Evolutionary conservation across 176 grass and related monocot species (phyloP), one percentile per base, ranked within the genome.

Genomic region (Puya raimondii): DNA sequence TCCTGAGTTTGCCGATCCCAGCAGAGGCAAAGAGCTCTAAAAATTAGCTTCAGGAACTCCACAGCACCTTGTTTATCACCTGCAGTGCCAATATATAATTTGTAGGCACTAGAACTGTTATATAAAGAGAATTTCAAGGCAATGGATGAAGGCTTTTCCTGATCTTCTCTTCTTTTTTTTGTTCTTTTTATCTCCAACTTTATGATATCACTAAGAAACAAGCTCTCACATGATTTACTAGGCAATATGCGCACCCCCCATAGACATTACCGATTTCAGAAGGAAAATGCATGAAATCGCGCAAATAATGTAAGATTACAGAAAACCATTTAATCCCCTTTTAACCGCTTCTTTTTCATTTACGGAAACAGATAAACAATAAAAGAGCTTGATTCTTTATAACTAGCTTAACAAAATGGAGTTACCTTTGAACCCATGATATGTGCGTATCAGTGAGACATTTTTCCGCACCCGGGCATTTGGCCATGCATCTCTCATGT

Each of bases 401-500:
- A 59, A 59, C 20, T 59, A 56, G 53, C 33, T 42, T 42, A 42
- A 42, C 4, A 7, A 56, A 81, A 14, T 1, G 53, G 8, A 68
- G 42, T 49, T 79, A 97, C 94, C 94, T 92, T 97, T 97, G 83
- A 97, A 97, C 70, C 94, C 94, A 85, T 97, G 94, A 80, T 97
- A 97, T 66, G 94, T 97, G 50, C 88, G 89, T 79, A 97, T 92
- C 67, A 97, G 68, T 33, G 89, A 92, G 53, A 90, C 82, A 86
- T 97, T 97, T 90, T 97, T 97, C 69, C 94, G 82, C 22, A 85
- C 80, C 7, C 84, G 86, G 59, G 94, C 89, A 90, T 92, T 93
- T 75, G 89, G 94, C 94, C 94, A 97, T 76, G 94, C 94, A 92
- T 97, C 94, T 89, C 94, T 88, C 94, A 97, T 97, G 79, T 97